Base-by-base conservation (phyloP, 2,329 filamentous ascomycete genomes). In the Trichocomaceae sp. region DNA sequence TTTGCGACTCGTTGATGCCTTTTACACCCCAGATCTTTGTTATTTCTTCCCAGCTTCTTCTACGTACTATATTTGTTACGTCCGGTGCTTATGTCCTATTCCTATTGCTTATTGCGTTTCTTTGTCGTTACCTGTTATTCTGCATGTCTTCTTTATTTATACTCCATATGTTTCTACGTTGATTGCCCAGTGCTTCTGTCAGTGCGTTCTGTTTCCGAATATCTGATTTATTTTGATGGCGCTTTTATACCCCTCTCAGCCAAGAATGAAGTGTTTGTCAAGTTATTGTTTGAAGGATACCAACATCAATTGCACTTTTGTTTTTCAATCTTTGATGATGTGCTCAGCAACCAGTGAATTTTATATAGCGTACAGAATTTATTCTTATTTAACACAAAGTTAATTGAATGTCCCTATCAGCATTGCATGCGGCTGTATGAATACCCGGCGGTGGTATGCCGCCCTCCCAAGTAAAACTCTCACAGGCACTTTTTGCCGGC, bases 381-480 rank as follows among this genome's bases (percentile, higher is more conserved):
- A 46, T 26, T 9, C 15, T 45, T 29, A 17, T 55, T n/a, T 10
- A 42, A 15, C 55, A 53, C 31, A 57, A 45, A 45, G 50, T 50
- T 35, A 72, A 58, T 2, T 54, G 52, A 50, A 71, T 51, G 61
- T 68, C 62, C 44, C 46, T 58, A 35, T 55, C 55, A 12, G 59
- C 35, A 42, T 55, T 55, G 19, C 55, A 61, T 37, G 63, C 61
- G 26, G 64, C 55, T 44, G 69, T 63, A 58, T 66, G 59, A 48
- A 66, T 71, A 0, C 67, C 69, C n/a, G 58, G 41, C 0, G 67
- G 65, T 5, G 67, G 64, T n/a, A 66, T 55, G 1, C 70, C 70
- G 58, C 67, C 44, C 33, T 51, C 37, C 70, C 70, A 73, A 15
- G 47, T 46, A 52, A 71, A 67, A 15, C 44, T 23, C 13, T 13